Percentiles rank a stretch among this genome's conserved stretches.
Evolutionary conservation across 176 grass and related monocot species (phyloP).

Genomic region (Aegilops tauschii): DNA sequence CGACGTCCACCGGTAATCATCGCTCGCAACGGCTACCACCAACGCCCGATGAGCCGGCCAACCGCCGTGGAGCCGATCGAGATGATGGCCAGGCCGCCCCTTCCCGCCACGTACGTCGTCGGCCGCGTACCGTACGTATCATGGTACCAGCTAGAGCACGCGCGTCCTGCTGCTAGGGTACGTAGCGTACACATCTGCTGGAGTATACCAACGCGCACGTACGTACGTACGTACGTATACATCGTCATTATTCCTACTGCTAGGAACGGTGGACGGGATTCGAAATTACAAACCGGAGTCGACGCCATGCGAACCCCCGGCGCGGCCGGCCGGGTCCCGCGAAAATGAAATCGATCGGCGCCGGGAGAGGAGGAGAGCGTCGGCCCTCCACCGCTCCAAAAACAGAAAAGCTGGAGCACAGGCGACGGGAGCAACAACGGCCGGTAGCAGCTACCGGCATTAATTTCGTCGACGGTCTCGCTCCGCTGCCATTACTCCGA

Average conservation of each 20-base stretch:
- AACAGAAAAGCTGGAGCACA: neutral
- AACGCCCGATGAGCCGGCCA: neutral
- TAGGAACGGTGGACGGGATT: neutral
- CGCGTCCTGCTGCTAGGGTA: too few species aligned
- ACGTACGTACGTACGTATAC: neutral
- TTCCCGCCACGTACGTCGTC: too few species aligned
- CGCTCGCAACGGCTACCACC: neutral
- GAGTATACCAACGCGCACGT: too few species aligned
- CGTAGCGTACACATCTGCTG: too few species aligned
- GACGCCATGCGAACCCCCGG: too few species aligned
- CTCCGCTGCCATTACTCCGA: neutral
- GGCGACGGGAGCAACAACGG: too few species aligned
- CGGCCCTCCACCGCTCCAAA: neutral
- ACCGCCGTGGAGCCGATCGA: neutral
- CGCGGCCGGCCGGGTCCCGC: too few species aligned
- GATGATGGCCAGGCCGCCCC: neutral
- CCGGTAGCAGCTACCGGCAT: neutral
- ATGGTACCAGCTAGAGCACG: neutral
- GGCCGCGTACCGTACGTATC: neutral
- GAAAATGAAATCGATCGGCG: neutral
- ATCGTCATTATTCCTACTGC: neutral
- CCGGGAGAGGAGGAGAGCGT: neutral
- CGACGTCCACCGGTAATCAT: neutral
- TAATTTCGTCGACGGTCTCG: neutral
- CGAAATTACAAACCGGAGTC: too few species aligned